These are phyloP conservation scores for Syncephalastrum sp. DNA, from an alignment of 371 early-diverging fungal species.

Conservation along the genomic window DNA sequence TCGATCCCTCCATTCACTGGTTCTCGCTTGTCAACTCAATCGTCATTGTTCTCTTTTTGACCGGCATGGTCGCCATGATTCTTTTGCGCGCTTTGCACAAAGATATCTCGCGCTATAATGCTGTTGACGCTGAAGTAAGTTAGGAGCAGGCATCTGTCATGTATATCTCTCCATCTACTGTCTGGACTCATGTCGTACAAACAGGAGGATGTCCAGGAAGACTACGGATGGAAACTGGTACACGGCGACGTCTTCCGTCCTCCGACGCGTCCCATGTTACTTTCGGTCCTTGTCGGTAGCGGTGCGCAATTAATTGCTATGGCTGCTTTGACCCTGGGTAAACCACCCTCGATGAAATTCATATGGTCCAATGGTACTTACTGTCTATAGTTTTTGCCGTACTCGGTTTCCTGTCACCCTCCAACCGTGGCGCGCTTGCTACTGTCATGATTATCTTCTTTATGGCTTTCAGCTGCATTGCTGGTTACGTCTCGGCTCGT, in stretches of 20 bases:
- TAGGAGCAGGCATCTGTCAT: not conserved
- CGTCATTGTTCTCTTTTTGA: conserved; percentile 84
- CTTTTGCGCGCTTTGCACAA: conserved; percentile 84
- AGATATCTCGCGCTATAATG: conserved; percentile 80
- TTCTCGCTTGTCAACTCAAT: conserved; percentile 87
- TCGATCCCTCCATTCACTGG: conserved; percentile 85
- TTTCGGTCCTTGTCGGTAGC: conserved; percentile 87
- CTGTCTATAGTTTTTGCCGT: conserved; percentile 76
- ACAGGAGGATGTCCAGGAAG: conserved; percentile 84
- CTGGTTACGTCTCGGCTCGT: conserved; percentile 89
- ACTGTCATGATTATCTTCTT: conserved; percentile 91
- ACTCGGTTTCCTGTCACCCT: conserved; percentile 96
- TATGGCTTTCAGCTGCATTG: conserved; percentile 80
- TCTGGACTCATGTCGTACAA: not conserved
- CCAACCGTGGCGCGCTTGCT: conserved; percentile 88
- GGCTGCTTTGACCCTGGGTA: conserved; percentile 71
- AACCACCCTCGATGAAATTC: not conserved
- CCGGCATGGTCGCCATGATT: conserved; percentile 86
- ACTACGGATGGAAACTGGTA: conserved; percentile 93
- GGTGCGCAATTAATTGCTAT: conserved; percentile 91
- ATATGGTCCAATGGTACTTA: not conserved
- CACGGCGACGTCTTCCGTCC: conserved; percentile 94
- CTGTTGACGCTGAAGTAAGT: conserved; percentile 63
- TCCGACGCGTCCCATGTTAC: conserved; percentile 73
- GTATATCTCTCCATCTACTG: not conserved